Evolutionary conservation across 345 rosid species (phyloP).

Genomic region (Camelina sativa): DNA sequence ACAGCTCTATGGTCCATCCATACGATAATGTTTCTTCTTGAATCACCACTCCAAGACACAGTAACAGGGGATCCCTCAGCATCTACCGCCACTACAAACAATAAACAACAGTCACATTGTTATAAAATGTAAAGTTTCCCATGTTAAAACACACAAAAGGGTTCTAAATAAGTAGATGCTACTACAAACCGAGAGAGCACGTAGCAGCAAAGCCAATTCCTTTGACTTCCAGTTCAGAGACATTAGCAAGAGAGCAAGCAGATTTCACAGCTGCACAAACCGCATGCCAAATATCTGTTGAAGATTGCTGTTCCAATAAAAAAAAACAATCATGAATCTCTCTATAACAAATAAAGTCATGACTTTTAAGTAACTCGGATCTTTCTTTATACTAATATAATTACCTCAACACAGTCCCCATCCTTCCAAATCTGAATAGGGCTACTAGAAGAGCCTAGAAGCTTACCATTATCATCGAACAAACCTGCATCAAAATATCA

Average conservation of each 20-base stretch:
- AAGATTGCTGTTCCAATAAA: slow-evolving; percentile 77
- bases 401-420: slow-evolving; percentile 83
- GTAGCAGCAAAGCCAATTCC: slow-evolving; percentile 94
- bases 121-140: neutral
- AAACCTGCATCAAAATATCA: slow-evolving; percentile 57
- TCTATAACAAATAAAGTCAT: neutral
- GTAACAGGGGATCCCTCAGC: slow-evolving; percentile 95
- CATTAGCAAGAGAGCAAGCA: slow-evolving; percentile 75
- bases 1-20: slow-evolving; percentile 99
- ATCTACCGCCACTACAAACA: slow-evolving; percentile 85
- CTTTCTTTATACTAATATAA: neutral
- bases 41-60: slow-evolving; percentile 96
- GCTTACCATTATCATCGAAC: slow-evolving; percentile 84
- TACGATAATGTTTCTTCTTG: slow-evolving; percentile 86
- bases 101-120: slow-evolving; percentile 1
- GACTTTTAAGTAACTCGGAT: neutral
- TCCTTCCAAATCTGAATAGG: slow-evolving; percentile 98
- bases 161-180: slow-evolving; percentile 18
- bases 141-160: neutral
- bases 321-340: neutral
- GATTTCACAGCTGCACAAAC: slow-evolving; percentile 84
- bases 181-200: slow-evolving; percentile 88
- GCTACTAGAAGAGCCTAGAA: slow-evolving; percentile 79
- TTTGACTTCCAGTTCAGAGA: slow-evolving; percentile 67
- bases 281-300: slow-evolving; percentile 97